These are phyloP conservation scores for Aurantiochytrium sp. DNA, from an alignment of 108 stramenopile genomes.

Conservation along the genomic window DNA sequence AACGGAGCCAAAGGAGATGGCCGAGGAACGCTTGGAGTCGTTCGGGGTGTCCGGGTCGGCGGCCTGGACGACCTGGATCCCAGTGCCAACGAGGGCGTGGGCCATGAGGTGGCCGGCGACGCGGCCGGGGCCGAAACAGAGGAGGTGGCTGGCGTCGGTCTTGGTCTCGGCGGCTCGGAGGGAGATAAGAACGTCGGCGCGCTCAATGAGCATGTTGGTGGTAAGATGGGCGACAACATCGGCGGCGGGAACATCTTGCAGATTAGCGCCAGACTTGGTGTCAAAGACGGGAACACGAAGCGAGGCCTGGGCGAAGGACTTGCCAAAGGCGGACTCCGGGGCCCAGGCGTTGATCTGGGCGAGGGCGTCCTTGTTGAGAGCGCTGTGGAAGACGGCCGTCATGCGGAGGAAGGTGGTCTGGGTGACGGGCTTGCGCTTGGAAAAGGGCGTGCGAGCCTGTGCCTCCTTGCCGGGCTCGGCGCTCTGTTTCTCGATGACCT, in stretches of 20 bases:
- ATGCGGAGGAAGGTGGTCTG: background rate
- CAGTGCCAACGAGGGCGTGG: background rate
- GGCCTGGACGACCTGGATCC: background rate
- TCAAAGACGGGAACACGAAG: constrained; percentile 1
- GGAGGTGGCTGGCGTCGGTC: background rate
- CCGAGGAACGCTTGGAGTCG: background rate
- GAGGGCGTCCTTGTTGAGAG: background rate
- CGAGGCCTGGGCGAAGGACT: background rate
- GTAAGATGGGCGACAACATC: background rate
- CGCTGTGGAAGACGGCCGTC: constrained; percentile 16
- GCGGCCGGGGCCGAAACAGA: background rate
- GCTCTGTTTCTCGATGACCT: background rate
- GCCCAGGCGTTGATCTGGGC: background rate
- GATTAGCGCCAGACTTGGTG: background rate
- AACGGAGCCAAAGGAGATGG: background rate
- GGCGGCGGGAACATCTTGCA: background rate
- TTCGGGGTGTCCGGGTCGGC: background rate
- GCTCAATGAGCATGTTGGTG: background rate
- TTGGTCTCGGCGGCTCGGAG: background rate
- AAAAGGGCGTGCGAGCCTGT: constrained; percentile 3
- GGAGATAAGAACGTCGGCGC: background rate
- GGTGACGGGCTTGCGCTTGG: constrained; percentile 16
- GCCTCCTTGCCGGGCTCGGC: background rate
- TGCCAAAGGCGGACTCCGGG: background rate
- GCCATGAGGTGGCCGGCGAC: background rate